phyloP scores from a whole-genome alignment of 768 basidiomycete species.

The Suillus plorans region DNA sequence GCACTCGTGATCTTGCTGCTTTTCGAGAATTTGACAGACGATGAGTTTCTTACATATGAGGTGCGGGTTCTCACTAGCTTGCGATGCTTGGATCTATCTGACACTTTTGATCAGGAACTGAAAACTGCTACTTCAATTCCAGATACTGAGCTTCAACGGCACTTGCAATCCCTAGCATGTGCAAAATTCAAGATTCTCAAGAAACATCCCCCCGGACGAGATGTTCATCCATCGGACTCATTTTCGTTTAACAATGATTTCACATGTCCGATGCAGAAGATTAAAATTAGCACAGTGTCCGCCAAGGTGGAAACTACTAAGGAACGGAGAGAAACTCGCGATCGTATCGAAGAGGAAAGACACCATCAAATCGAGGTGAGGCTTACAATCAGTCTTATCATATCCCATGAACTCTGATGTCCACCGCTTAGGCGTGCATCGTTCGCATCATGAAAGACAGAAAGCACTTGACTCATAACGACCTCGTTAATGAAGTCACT shows the following conservation, averaged over 20 bases:
- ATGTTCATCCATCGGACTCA: constrained; percentile 69
- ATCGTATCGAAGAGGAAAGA: constrained; percentile 89
- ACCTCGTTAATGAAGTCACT: constrained; percentile 88
- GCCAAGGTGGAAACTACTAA: constrained; percentile 83
- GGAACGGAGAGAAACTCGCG: constrained; percentile 88
- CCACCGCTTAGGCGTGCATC: constrained; percentile 75
- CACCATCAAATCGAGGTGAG: constrained; percentile 86
- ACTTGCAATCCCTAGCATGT: constrained; percentile 93
- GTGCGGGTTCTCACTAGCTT: constrained; percentile 40
- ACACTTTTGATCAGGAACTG: constrained; percentile 65
- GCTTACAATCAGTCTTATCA: neutral
- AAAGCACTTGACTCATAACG: constrained; percentile 85
- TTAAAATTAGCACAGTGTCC: constrained; percentile 91
- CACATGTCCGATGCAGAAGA: constrained; percentile 76
- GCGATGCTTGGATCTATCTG: neutral
- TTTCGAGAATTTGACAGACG: constrained; percentile 72
- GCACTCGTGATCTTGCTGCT: constrained; percentile 84
- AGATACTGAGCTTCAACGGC: constrained; percentile 80
- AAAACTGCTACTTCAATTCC: constrained; percentile 71
- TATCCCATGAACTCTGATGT: constrained; percentile 9
- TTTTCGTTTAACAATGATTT: constrained; percentile 92
- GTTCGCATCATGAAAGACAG: constrained; percentile 98
- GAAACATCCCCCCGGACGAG: constrained; percentile 87
- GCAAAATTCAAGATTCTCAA: constrained; percentile 91
- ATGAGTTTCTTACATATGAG: constrained; percentile 72